Evolutionary conservation across 192 early-diverging fungal genomes (phyloP).

Genomic region (Coemansia sp.): DNA sequence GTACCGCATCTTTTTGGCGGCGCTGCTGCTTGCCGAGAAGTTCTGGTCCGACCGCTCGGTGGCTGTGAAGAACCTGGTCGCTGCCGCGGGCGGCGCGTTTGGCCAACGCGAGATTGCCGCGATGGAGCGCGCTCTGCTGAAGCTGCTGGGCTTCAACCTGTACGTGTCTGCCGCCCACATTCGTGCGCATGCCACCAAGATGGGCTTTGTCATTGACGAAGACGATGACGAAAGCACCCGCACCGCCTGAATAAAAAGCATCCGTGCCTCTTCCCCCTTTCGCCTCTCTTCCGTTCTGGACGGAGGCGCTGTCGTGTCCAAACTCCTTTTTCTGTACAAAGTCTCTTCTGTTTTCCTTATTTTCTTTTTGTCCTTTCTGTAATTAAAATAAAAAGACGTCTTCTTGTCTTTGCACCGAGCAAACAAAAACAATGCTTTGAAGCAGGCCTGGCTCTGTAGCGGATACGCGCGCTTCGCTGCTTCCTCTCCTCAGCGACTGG

Average conservation of each 20-base stretch:
- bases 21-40: constrained; percentile 67
- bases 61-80: constrained; percentile 30
- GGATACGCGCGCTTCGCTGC: too few species aligned
- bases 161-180: constrained; percentile 42
- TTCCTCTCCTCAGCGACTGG: not conserved
- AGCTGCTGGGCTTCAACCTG: constrained; percentile 41
- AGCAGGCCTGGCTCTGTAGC: too few species aligned
- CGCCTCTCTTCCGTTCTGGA: not conserved
- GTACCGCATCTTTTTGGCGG: constrained; percentile 66
- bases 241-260: not conserved
- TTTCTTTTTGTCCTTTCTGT: not conserved
- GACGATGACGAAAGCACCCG: too few species aligned
- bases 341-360: not conserved
- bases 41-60: constrained; percentile 55
- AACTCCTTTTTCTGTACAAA: not conserved
- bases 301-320: not conserved
- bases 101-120: constrained; percentile 30
- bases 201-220: constrained; percentile 24
- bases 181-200: constrained; percentile 24
- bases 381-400: not conserved
- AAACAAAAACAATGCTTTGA: not conserved
- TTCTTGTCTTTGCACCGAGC: not conserved
- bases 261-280: not conserved
- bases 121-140: constrained; percentile 46
- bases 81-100: constrained; percentile 36